Evolutionary conservation across 805 yeast genomes (phyloP), one percentile per base, ranked within the genome.

Genomic region (Pichia kluyveri): DNA sequence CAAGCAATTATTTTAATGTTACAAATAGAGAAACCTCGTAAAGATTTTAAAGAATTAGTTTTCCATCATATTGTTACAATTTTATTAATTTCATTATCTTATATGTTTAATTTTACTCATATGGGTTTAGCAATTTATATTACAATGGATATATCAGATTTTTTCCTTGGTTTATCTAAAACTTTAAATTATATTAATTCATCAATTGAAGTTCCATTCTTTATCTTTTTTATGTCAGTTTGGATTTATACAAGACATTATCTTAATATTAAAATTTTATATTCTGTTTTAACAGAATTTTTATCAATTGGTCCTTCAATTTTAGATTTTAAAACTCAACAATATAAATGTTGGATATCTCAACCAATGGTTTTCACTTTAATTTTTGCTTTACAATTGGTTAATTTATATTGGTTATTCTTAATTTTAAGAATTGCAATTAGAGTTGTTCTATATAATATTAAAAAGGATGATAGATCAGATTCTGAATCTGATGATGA

Each of bases 61-160:
- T 81, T 87, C 66, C 99, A 93, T 67, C 99, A 93, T 65, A 76
- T 93, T 53, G 81, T 93, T 54, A 93, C 99, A 27, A 80, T 93
- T 63, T 78, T 88, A 5, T 76, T 93, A 56, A 89, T 93, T 58
- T 83, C 84, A 79, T 72, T 78, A 47, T 86, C 96, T 11, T 91
- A 93, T 66, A 79, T 90, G 56, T 93, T 93, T 75, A 96, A 93
- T 67, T 93, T 89, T 72, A 87, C 96, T 15, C 87, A 95, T 81
- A 91, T 93, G 77, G 99, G 99, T 7, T 65, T 93, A 36, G 86
- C 84, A 17, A 78, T 93, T 45, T 93, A 87, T 65, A 77, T 93
- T 58, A 88, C 98, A 26, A 93, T 93, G 99, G 99, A 93, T 67
- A 75, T 89, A 38, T 85, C 96, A 17, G 99, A 93, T 70, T 81